These are phyloP conservation scores for Biscogniauxia marginata DNA, from an alignment of 2,329 filamentous ascomycete species.

Conservation along the genomic window DNA sequence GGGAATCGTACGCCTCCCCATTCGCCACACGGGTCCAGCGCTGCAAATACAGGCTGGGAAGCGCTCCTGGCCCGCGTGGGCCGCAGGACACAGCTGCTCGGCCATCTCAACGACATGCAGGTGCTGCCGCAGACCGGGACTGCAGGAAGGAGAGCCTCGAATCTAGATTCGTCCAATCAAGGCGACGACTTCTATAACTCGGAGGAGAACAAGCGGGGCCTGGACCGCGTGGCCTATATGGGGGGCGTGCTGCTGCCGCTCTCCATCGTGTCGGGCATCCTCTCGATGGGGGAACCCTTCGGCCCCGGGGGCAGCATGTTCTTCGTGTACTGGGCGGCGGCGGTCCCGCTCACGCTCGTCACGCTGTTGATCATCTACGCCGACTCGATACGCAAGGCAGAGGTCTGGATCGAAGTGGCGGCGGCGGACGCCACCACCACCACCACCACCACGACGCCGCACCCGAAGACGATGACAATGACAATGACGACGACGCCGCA, in stretches of 20 bases:
- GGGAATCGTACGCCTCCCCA: slow-evolving; percentile 7
- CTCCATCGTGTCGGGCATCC: slow-evolving; percentile 46
- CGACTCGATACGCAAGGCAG: slow-evolving; percentile 44
- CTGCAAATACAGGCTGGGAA: slow-evolving; percentile 28
- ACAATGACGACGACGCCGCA: neutral
- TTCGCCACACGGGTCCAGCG: neutral
- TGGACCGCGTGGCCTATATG: slow-evolving; percentile 49
- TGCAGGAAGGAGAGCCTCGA: neutral
- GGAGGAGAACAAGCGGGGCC: slow-evolving; percentile 38
- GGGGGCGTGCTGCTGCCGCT: slow-evolving; percentile 49
- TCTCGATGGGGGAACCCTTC: slow-evolving; percentile 47
- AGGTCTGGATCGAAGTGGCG: slow-evolving; percentile 47
- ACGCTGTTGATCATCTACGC: slow-evolving; percentile 47
- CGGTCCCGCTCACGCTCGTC: slow-evolving; percentile 37
- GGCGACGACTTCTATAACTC: neutral
- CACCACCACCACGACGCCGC: neutral
- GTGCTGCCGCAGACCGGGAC: slow-evolving; percentile 1
- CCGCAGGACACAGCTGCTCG: slow-evolving; percentile 26
- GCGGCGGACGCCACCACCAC: slow-evolving; percentile 1
- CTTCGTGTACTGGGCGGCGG: slow-evolving; percentile 49
- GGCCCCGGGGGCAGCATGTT: slow-evolving; percentile 41
- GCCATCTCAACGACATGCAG: slow-evolving; percentile 14
- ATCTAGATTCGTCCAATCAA: neutral
- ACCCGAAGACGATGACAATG: neutral
- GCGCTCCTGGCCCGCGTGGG: slow-evolving; percentile 31